Conservation (phyloP, 768 basidiomycete species). For the Brasilioporus rufonigricans region DNA sequence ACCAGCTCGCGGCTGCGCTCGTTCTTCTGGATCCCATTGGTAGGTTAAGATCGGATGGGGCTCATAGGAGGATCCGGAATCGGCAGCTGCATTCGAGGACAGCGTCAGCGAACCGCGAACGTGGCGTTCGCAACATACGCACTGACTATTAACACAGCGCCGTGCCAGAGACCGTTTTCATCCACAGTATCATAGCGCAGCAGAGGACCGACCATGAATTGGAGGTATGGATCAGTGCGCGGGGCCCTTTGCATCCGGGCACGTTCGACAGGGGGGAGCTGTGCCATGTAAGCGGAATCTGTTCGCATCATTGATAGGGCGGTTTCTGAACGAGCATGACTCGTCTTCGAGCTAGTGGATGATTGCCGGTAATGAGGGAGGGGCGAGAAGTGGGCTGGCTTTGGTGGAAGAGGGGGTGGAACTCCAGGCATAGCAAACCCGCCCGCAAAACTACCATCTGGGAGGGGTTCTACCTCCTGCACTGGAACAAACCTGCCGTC, state of each 20-base stretch:
- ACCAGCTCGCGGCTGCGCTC: constrained; percentile 11
- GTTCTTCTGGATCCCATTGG: constrained; percentile 66
- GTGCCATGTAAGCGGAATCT: constrained; percentile 40
- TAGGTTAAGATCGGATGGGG: constrained; percentile 69
- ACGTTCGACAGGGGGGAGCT: constrained; percentile 61
- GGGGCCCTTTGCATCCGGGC: constrained; percentile 56
- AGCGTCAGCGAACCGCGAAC: background rate
- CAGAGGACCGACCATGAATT: constrained; percentile 90
- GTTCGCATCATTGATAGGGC: constrained; percentile 5
- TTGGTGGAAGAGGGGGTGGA: constrained; percentile 44
- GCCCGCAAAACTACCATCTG: constrained; percentile 55
- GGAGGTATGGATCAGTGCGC: constrained; percentile 78
- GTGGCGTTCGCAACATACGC: constrained; percentile 34
- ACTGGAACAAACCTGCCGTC: constrained; percentile 54
- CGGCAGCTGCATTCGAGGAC: constrained; percentile 50
- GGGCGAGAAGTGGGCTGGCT: constrained; percentile 28
- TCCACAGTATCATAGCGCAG: constrained; percentile 89
- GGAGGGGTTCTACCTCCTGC: constrained; percentile 58
- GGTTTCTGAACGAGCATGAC: constrained; percentile 22
- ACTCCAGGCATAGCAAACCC: constrained; percentile 43
- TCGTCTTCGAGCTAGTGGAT: constrained; percentile 23
- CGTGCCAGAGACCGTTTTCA: constrained; percentile 76
- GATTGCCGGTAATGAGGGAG: constrained; percentile 6
- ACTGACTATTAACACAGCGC: constrained; percentile 88
- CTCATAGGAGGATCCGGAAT: constrained; percentile 75